These are phyloP conservation scores for Ceratocystis ficicola DNA, from an alignment of 2,329 filamentous ascomycete genomes.

Conservation along the genomic window DNA sequence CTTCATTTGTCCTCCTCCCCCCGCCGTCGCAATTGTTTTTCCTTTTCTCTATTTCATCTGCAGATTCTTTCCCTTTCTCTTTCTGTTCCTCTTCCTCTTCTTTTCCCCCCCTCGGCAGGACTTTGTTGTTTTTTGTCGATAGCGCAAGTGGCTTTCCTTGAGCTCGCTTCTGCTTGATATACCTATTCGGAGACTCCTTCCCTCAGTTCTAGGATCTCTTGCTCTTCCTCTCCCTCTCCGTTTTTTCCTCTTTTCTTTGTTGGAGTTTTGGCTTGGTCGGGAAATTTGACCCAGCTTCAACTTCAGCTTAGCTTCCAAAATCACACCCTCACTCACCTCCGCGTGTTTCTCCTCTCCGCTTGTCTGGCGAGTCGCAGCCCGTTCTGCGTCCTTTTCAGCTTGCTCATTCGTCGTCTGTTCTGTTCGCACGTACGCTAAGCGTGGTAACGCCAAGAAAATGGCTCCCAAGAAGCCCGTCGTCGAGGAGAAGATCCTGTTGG, in stretches of 20 bases:
- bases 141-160: conserved; percentile 1
- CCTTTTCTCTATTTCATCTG: conserved; percentile 15
- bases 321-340: conserved; percentile 27
- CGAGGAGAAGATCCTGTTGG: conserved; percentile 93
- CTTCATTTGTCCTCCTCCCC: conserved; percentile 23
- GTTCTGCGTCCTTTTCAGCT: conserved; percentile 42
- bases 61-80: conserved; percentile 10
- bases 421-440: conserved; percentile 45
- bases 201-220: not conserved
- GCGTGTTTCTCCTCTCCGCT: conserved; percentile 42
- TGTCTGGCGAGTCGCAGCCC: conserved; percentile 46
- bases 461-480: conserved; percentile 84
- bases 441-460: conserved; percentile 56
- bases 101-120: conserved; percentile 20
- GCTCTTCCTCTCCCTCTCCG: conserved; percentile 4
- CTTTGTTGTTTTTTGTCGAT: conserved; percentile 23
- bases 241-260: not conserved
- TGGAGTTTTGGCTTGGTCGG: conserved; percentile 13
- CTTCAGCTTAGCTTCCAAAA: conserved; percentile 16
- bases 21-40: conserved; percentile 18
- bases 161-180: not conserved
- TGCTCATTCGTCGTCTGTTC: conserved; percentile 30
- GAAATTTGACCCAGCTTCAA: conserved; percentile 14
- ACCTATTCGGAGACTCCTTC: not conserved
- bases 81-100: conserved; percentile 14